Evolutionary conservation across 768 basidiomycete genomes (phyloP).

Genomic region (Phlebiopsis flavidoalba): DNA sequence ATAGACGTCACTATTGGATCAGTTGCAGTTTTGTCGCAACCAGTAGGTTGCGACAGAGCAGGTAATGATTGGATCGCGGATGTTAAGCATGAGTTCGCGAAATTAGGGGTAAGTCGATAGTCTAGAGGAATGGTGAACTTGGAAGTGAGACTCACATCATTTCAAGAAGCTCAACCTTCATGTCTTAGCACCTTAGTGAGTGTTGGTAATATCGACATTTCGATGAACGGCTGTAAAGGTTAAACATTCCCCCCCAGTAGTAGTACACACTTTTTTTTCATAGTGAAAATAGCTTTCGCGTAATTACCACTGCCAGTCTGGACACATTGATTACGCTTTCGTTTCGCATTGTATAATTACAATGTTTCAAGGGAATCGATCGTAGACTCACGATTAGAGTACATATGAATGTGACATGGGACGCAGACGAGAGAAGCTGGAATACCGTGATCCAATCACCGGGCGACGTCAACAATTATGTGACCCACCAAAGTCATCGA

Average conservation of each 20-base stretch:
- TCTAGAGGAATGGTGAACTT: not conserved
- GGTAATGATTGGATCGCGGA: constrained; percentile 6
- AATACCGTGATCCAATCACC: not conserved
- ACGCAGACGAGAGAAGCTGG: not conserved
- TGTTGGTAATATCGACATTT: not conserved
- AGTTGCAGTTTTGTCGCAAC: not conserved
- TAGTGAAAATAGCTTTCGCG: no score
- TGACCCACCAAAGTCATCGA: constrained; percentile 7
- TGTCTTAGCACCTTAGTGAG: constrained; percentile 7
- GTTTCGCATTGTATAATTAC: no score
- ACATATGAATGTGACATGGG: no score
- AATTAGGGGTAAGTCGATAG: constrained; percentile 6
- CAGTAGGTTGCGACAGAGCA: not conserved
- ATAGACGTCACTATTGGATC: not conserved
- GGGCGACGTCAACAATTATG: not conserved
- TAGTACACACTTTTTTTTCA: no score
- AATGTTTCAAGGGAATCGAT: no score
- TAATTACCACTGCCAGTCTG: not conserved
- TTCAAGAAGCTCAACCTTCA: not conserved
- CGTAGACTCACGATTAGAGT: no score
- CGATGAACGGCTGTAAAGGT: constrained; percentile 5
- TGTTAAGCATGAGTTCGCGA: constrained; percentile 11
- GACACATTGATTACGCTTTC: no score
- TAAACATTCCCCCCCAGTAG: no score
- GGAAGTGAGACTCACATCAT: not conserved